A percentile compares a stretch with the other conserved stretches of the same genome.
phyloP scores from a whole-genome alignment of 2,329 filamentous ascomycete species.

The Pyrenochaeta sp. region DNA sequence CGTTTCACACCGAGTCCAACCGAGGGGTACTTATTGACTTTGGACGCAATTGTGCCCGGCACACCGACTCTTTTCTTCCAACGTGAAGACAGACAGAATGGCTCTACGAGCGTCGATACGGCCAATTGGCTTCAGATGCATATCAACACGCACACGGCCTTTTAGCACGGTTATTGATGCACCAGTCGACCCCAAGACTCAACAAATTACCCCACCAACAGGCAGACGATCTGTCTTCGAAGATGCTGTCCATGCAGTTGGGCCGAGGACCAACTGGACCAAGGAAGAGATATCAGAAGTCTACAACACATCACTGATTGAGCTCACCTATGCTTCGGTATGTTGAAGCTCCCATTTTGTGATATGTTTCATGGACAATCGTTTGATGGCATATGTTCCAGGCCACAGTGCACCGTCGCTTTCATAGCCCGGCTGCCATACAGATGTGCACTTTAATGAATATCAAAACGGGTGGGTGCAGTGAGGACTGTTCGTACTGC shows the following conservation, averaged over 20 bases:
- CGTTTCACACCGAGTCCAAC: not conserved
- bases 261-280: slow-evolving; percentile 78
- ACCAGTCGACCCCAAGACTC: slow-evolving; percentile 34
- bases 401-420: slow-evolving; percentile 81
- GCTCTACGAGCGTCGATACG: slow-evolving; percentile 14
- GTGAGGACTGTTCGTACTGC: slow-evolving; percentile 92
- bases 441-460: slow-evolving; percentile 97
- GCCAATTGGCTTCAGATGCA: slow-evolving; percentile 11
- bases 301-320: slow-evolving; percentile 82
- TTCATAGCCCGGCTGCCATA: slow-evolving; percentile 83
- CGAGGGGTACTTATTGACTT: not conserved
- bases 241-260: slow-evolving; percentile 66
- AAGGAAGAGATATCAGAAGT: slow-evolving; percentile 81
- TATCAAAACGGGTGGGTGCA: slow-evolving; percentile 94
- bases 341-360: slow-evolving; percentile 20
- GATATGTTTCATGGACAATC: not conserved
- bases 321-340: slow-evolving; percentile 78
- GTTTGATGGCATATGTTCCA: slow-evolving; percentile 46
- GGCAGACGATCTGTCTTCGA: slow-evolving; percentile 34
- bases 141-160: slow-evolving; percentile 8
- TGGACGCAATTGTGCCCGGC: not conserved
- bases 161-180: slow-evolving; percentile 47
- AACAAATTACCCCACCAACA: slow-evolving; percentile 25
- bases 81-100: slow-evolving; percentile 1
- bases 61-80: not conserved